Percentiles rank a stretch among this genome's conserved stretches.
Conservation (phyloP, 2,329 filamentous ascomycete genomes). For the Cytospora leucostoma region DNA sequence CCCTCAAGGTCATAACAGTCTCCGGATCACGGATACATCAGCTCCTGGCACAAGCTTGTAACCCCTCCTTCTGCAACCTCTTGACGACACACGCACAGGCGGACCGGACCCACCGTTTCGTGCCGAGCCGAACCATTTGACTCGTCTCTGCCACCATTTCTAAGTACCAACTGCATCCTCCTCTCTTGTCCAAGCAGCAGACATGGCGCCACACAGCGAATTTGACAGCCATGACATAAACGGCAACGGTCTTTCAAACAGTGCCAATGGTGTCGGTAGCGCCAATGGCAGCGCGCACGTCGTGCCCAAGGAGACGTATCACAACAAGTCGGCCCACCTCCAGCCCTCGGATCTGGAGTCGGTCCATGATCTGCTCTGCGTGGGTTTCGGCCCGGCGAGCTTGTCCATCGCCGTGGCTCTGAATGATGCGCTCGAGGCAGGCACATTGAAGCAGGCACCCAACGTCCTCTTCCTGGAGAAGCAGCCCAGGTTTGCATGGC, state of each 20-base stretch:
- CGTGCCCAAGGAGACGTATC: constrained; percentile 20
- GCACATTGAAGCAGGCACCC: constrained; percentile 52
- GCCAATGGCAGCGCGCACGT: constrained; percentile 19
- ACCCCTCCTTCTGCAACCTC: not conserved
- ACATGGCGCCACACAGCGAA: constrained; percentile 28
- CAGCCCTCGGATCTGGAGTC: constrained; percentile 58
- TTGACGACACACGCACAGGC: not conserved
- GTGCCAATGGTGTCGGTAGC: not conserved
- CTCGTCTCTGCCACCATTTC: not conserved
- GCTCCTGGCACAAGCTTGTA: not conserved
- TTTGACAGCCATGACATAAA: constrained; percentile 24
- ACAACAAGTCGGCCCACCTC: constrained; percentile 36
- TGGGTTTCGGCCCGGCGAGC: constrained; percentile 91
- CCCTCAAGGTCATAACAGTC: constrained; percentile 4
- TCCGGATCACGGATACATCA: not conserved
- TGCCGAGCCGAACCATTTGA: constrained; percentile 1
- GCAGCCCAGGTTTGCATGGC: constrained; percentile 84
- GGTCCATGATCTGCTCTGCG: constrained; percentile 81
- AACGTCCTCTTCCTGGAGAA: constrained; percentile 87
- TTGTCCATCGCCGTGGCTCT: constrained; percentile 87
- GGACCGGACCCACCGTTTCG: not conserved
- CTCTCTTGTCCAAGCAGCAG: not conserved
- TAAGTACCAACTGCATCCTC: not conserved
- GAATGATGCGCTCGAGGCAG: constrained; percentile 70
- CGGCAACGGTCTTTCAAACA: constrained; percentile 22